A percentile compares a stretch with the other conserved stretches of the same genome.
These are phyloP conservation scores for Pisolithus microcarpus DNA, from an alignment of 768 basidiomycete species.

Conservation along the genomic window DNA sequence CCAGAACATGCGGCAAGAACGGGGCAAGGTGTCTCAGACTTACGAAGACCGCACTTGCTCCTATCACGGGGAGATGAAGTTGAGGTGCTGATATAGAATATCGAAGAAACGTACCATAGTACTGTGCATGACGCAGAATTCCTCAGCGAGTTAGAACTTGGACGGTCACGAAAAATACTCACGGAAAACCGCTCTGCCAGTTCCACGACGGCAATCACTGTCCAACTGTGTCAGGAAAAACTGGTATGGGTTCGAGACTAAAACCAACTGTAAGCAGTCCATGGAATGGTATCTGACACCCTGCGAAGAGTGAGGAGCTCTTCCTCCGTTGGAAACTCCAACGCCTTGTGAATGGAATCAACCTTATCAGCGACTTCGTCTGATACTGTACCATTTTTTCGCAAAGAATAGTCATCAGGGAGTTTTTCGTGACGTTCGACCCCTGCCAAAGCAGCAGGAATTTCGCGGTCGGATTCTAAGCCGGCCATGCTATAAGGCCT, in stretches of 20 bases:
- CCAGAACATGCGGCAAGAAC: not conserved
- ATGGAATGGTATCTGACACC: slow-evolving; percentile 52
- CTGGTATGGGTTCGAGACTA: not conserved
- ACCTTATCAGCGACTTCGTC: not conserved
- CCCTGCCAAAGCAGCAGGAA: not conserved
- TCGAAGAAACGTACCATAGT: slow-evolving; percentile 35
- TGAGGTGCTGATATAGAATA: not conserved
- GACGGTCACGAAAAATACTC: slow-evolving; percentile 9
- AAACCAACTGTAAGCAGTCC: slow-evolving; percentile 40
- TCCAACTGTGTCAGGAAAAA: not conserved
- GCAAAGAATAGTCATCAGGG: not conserved
- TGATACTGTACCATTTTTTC: not conserved
- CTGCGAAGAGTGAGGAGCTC: slow-evolving; percentile 52
- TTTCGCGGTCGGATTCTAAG: not conserved
- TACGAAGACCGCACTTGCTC: slow-evolving; percentile 35
- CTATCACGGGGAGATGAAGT: slow-evolving; percentile 18
- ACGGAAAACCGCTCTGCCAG: slow-evolving; percentile 71
- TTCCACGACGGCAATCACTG: slow-evolving; percentile 62
- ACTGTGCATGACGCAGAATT: slow-evolving; percentile 20
- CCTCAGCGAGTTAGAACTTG: not conserved
- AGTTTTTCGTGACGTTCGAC: not conserved
- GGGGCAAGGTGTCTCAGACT: slow-evolving; percentile 7
- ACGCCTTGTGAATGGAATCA: slow-evolving; percentile 41
- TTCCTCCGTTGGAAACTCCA: slow-evolving; percentile 59
- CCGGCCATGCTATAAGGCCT: not conserved